These are phyloP conservation scores for Tolypocladium album DNA, from an alignment of 2,329 filamentous ascomycete genomes.

Conservation along the genomic window DNA sequence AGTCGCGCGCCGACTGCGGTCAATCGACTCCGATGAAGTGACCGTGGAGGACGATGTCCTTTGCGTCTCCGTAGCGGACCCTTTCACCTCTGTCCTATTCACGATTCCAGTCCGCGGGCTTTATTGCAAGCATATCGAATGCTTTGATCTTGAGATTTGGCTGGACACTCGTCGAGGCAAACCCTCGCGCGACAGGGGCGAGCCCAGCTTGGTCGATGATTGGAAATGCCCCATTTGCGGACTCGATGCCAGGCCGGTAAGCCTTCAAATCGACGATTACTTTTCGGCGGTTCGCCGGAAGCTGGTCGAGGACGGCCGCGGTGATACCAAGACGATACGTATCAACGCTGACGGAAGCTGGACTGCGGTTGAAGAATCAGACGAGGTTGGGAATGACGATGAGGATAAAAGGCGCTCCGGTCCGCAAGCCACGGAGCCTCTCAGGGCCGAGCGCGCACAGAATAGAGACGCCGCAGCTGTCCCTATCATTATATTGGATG, in stretches of 20 bases:
- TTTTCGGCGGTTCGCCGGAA: conserved; percentile 49
- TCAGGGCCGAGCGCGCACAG: background rate
- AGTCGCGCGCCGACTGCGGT: conserved; percentile 41
- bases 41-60: conserved; percentile 46
- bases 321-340: conserved; percentile 17
- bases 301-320: conserved; percentile 24
- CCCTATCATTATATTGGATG: background rate
- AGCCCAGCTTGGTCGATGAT: conserved; percentile 51
- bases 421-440: background rate
- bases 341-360: conserved; percentile 21
- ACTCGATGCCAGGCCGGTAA: conserved; percentile 63
- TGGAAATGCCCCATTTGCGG: conserved; percentile 86
- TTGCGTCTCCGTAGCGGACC: conserved; percentile 50
- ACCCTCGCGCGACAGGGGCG: conserved; percentile 15
- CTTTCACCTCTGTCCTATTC: conserved; percentile 56
- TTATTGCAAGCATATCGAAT: conserved; percentile 68
- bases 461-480: background rate
- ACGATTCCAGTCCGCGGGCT: conserved; percentile 59
- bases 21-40: conserved; percentile 43
- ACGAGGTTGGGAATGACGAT: conserved; percentile 15
- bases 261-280: conserved; percentile 65
- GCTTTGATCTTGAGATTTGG: conserved; percentile 82
- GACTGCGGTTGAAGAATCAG: conserved; percentile 18
- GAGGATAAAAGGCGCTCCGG: background rate
- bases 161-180: conserved; percentile 52